phyloP scores from a whole-genome alignment of 805 yeast species.

The Saccharomyces jurei region DNA sequence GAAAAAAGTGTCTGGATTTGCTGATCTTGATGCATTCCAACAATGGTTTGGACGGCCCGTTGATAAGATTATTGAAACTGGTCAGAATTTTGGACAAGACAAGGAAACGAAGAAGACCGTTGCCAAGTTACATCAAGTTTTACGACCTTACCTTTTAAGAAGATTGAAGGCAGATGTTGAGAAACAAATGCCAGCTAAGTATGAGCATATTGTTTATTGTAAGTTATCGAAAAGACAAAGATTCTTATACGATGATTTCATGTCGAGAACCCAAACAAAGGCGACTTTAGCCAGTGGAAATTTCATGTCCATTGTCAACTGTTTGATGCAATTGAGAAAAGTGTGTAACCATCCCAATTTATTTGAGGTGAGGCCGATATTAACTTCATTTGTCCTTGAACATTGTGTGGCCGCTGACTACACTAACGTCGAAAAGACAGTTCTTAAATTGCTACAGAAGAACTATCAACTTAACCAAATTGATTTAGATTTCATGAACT shows the following conservation, averaged over 20 bases:
- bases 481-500: slow-evolving; percentile 51
- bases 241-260: slow-evolving; percentile 87
- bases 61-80: slow-evolving; percentile 73
- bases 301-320: slow-evolving; percentile 87
- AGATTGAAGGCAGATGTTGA: slow-evolving; percentile 94
- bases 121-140: slow-evolving; percentile 80
- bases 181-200: slow-evolving; percentile 97
- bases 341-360: slow-evolving; percentile 95
- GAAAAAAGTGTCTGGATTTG: slow-evolving; percentile 66
- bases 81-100: slow-evolving; percentile 47
- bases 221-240: slow-evolving; percentile 88
- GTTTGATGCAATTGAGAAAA: slow-evolving; percentile 94
- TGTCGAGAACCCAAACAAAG: slow-evolving; percentile 92
- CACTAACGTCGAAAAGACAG: slow-evolving; percentile 30
- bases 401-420: slow-evolving; percentile 51
- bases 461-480: slow-evolving; percentile 20
- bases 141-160: slow-evolving; percentile 85
- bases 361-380: slow-evolving; percentile 90
- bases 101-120: slow-evolving; percentile 80
- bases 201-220: slow-evolving; percentile 91
- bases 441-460: not conserved
- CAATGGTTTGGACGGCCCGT: slow-evolving; percentile 99
- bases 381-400: slow-evolving; percentile 78
- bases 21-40: slow-evolving; percentile 90
- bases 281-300: slow-evolving; percentile 93